Evolutionary conservation across 2,329 filamentous ascomycete genomes (phyloP).

Genomic region (Diaporthe velutina): DNA sequence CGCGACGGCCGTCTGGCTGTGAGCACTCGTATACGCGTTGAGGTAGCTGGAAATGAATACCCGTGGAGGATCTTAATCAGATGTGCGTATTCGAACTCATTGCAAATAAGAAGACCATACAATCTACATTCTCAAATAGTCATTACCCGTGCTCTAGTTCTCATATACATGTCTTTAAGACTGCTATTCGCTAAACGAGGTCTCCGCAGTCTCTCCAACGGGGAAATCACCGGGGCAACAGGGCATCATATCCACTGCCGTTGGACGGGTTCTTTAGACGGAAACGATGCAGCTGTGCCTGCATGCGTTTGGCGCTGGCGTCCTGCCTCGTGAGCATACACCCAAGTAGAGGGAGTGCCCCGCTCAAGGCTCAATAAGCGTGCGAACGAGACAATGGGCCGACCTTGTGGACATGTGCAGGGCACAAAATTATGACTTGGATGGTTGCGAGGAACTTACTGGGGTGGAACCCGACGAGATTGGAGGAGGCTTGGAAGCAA

Average conservation of each 20-base stretch:
- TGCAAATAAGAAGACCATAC: background rate
- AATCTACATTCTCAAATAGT: background rate
- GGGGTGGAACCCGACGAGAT: background rate
- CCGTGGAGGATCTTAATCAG: background rate
- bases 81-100: background rate
- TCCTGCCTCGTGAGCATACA: background rate
- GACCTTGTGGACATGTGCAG: background rate
- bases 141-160: background rate
- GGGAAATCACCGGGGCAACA: background rate
- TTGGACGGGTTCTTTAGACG: background rate
- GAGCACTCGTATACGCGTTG: slow-evolving; percentile 48
- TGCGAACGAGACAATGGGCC: background rate
- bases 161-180: background rate
- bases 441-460: background rate
- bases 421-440: background rate
- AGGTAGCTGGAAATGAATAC: slow-evolving; percentile 36
- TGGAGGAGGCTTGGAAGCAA: background rate
- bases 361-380: background rate
- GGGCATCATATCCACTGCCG: background rate
- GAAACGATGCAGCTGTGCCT: background rate
- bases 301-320: background rate
- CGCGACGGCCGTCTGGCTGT: slow-evolving; percentile 46
- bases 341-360: background rate
- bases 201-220: too few relatives aligned
- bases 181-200: rapidly evolving